phyloP scores from a whole-genome alignment of 129 eudicot genomes.

The Helianthus tuberosus region DNA sequence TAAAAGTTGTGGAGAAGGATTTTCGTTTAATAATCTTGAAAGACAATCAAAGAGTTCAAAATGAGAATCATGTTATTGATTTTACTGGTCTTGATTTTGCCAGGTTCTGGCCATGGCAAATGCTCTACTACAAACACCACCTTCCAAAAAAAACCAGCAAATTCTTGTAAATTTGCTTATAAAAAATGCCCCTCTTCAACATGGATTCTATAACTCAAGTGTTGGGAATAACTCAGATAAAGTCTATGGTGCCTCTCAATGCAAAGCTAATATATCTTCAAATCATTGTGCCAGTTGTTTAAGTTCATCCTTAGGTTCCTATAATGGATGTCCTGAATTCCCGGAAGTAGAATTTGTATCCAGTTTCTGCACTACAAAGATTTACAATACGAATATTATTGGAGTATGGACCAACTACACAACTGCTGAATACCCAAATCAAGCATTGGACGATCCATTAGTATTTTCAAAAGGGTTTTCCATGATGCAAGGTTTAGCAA shows the following conservation, averaged over 20 bases:
- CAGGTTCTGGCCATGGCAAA: conserved; percentile 17
- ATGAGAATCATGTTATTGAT: conserved; percentile 11
- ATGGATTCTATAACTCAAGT: conserved; percentile 26
- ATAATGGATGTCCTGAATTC: not conserved
- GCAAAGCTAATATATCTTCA: conserved; percentile 22
- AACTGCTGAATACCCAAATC: not conserved
- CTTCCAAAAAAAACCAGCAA: conserved; percentile 1
- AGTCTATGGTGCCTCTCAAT: conserved; percentile 21
- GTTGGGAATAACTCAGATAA: conserved; percentile 21
- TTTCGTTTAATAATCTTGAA: too few species aligned
- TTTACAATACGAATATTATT: conserved; percentile 3
- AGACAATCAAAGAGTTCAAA: not conserved
- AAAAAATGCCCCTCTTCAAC: conserved; percentile 16
- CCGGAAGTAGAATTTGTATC: not conserved
- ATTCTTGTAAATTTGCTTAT: conserved; percentile 15
- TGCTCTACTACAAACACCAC: not conserved
- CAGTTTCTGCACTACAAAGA: conserved; percentile 9
- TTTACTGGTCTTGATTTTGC: conserved; percentile 12
- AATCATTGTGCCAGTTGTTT: conserved; percentile 8
- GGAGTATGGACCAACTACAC: conserved; percentile 4
- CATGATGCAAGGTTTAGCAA: conserved; percentile 30
- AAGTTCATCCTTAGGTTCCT: not conserved
- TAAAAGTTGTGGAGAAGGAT: too few species aligned
- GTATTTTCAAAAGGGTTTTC: conserved; percentile 30
- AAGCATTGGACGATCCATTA: conserved; percentile 19